Evolutionary conservation across 257 asterid species (phyloP), one percentile per base, ranked within the genome.

Genomic region (Capsicum baccatum): DNA sequence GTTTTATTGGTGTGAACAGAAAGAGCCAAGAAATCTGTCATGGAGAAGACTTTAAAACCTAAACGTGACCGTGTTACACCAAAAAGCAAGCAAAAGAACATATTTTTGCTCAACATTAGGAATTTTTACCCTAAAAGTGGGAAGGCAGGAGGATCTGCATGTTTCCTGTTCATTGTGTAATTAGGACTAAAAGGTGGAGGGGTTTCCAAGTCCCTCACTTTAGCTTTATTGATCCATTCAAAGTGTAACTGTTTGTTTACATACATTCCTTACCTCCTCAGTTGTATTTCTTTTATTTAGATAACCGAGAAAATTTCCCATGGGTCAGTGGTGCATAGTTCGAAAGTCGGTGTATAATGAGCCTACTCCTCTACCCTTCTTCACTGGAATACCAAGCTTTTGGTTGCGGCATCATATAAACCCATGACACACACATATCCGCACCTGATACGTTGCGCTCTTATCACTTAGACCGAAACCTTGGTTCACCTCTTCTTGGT

Each of bases 171-270:
- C 62, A 74, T 50, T 21, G 81, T 74, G 62, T 33, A 50, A 12
- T 50, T 66, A 26, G 71, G 71, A 12, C n/a, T 26, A 26, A 33
- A 64, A 33, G 71, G 71, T 3, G 71, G 33, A n/a, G 42, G 47
- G 47, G 12, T 48, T 10, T 71, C 58, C 81, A 74, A 74, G 42
- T 73, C 80, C 80, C 48, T 58, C 81, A 74, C 60, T 19, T 50
- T 74, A 47, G 80, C 80, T 74, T 74, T 21, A 74, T 48, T 74
- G 80, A 13, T 50, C 13, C 19, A 12, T 74, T 48, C 47, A 50
- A 19, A 50, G 19, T 74, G 50, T 19, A 74, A 19, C 47, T 21
- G 62, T 74, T 74, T 74, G 44, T 14, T 12, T 74, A 21, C 62
- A 74, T 74, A 21, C 62, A 15, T 19, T 74, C 60, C 39, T 50